Percentiles rank a stretch among this genome's conserved stretches.
Conservation (phyloP, 176 grass and related monocot genomes). For the Musa beccarii region DNA sequence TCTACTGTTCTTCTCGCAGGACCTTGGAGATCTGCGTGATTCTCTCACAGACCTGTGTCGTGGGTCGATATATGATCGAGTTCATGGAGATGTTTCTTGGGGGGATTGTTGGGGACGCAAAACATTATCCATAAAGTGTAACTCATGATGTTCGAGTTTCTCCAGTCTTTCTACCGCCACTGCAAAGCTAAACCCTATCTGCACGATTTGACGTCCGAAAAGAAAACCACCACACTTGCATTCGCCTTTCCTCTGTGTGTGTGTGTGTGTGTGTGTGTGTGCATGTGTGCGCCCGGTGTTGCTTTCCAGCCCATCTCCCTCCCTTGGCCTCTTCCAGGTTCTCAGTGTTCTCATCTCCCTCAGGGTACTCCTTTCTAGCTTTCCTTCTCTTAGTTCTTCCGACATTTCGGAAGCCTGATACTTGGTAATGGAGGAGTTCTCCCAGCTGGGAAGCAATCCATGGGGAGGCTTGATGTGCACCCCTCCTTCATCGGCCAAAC, state of each 20-base stretch:
- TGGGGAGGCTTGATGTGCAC: neutral
- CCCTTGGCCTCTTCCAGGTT: neutral
- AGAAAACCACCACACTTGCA: constrained; percentile 6
- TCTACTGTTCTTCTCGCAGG: no score
- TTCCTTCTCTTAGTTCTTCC: neutral
- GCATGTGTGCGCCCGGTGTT: neutral
- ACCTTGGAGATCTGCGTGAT: no score
- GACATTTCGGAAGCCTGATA: neutral
- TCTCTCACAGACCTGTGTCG: no score
- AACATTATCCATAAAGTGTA: no score
- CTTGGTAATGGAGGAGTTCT: constrained; percentile 5
- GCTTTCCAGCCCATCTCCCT: constrained; percentile 3
- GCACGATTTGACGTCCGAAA: constrained; percentile 7
- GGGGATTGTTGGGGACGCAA: no score
- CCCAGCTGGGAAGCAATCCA: neutral
- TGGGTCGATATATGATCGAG: no score
- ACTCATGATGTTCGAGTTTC: no score
- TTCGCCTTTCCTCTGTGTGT: constrained; percentile 3
- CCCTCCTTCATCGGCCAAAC: neutral
- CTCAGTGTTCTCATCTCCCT: neutral
- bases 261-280: constrained; percentile 8
- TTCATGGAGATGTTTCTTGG: no score
- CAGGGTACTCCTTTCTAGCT: neutral
- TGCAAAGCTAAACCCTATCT: constrained; percentile 2
- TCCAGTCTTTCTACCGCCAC: neutral